phyloP scores from a whole-genome alignment of 345 rosid genomes.

The Eutrema heterophyllum region DNA sequence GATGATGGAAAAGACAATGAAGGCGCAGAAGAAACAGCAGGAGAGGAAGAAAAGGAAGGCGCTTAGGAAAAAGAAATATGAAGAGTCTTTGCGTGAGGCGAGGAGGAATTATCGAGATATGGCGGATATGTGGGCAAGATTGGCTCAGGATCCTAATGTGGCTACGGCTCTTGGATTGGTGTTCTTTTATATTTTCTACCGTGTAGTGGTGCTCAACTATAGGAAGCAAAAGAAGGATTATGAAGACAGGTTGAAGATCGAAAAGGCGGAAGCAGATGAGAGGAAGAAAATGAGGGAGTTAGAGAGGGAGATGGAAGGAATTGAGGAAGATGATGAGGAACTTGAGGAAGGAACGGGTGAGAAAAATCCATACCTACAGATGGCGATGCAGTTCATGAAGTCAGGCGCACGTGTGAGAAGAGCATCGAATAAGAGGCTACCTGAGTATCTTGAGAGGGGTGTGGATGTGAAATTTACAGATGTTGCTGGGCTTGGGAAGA shows the following conservation, averaged over 20 bases:
- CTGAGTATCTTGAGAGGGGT: conserved; percentile 82
- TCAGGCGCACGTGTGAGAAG: conserved; percentile 90
- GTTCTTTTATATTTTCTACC: conserved; percentile 75
- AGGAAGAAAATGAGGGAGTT: conserved; percentile 77
- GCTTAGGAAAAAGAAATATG: conserved; percentile 50
- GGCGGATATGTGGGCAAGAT: conserved; percentile 57
- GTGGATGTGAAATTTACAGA: conserved; percentile 85
- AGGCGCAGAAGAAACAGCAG: conserved; percentile 56
- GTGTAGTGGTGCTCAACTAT: conserved; percentile 73
- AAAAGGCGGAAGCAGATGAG: conserved; percentile 93
- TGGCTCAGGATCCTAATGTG: conserved; percentile 66
- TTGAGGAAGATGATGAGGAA: conserved; percentile 54
- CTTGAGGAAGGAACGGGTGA: conserved; percentile 54
- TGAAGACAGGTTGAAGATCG: conserved; percentile 87
- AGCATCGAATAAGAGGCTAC: conserved; percentile 59
- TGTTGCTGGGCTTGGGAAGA: conserved; percentile 97
- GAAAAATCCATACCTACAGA: conserved; percentile 69
- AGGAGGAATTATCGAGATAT: conserved; percentile 43
- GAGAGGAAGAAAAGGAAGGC: conserved; percentile 53
- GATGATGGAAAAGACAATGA: conserved; percentile 60
- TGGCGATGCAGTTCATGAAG: conserved; percentile 91
- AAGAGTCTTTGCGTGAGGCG: conserved; percentile 62
- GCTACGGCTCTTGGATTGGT: conserved; percentile 63
- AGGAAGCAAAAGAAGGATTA: conserved; percentile 87
- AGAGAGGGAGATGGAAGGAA: conserved; percentile 76